Evolutionary conservation across 495 filamentous ascomycete genomes (phyloP).

Genomic region (Aspergillus coremiiformis): DNA sequence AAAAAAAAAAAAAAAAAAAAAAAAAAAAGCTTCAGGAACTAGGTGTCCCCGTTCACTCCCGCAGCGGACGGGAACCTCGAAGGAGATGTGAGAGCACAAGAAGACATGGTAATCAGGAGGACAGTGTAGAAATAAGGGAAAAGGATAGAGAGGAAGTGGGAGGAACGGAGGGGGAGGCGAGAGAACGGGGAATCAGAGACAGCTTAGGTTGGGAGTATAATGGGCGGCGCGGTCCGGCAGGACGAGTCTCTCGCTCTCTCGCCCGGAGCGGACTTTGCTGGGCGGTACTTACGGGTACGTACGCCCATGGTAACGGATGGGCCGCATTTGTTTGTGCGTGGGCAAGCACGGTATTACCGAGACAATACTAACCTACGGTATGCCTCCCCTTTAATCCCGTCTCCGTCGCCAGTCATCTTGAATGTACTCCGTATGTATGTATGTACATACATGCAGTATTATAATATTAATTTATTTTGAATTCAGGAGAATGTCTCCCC

Average conservation of each 20-base stretch:
- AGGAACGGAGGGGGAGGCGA: slow-evolving; percentile 12
- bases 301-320: neutral
- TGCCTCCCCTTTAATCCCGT: neutral
- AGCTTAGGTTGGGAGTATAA: slow-evolving; percentile 15
- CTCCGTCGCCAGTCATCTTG: neutral
- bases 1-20: slow-evolving; percentile 6
- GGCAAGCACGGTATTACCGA: slow-evolving; percentile 3
- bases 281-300: slow-evolving; percentile 6
- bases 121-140: slow-evolving; percentile 23
- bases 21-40: slow-evolving; percentile 18
- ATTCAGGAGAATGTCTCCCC: neutral
- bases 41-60: slow-evolving; percentile 42
- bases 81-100: slow-evolving; percentile 24
- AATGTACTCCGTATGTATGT: too few species aligned
- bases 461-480: neutral
- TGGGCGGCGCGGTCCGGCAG: slow-evolving; percentile 19
- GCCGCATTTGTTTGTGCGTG: neutral
- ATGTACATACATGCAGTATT: too few species aligned
- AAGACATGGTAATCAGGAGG: slow-evolving; percentile 32
- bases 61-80: slow-evolving; percentile 31
- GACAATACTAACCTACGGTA: neutral
- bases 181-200: slow-evolving; percentile 13
- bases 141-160: slow-evolving; percentile 24
- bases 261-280: slow-evolving; percentile 12
- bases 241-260: slow-evolving; percentile 3